Evolutionary conservation across 1,284 basidiomycete species (phyloP), one percentile per base, ranked within the genome.

Genomic region (Ganoderma lucidum): DNA sequence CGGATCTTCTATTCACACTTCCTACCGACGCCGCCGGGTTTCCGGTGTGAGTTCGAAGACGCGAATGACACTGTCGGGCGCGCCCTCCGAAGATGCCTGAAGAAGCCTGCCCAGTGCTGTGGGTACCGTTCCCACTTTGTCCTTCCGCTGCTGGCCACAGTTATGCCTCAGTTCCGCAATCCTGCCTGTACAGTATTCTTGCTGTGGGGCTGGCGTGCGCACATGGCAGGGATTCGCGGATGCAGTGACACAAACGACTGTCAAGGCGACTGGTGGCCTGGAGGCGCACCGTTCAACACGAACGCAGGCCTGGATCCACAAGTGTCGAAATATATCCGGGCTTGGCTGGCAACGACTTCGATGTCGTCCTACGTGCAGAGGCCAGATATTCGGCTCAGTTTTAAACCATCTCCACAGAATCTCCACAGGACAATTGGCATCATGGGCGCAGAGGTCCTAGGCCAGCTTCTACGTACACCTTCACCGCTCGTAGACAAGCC

Each of bases 21-120:
- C 56, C 35, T 39, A n/a, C 56, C 56, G 37, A 39, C 35, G 56
- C 56, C 35, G 56, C 56, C 56, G n/a, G 35, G 35, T 28, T 28
- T 12, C 23, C 48, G 48, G 23, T 51, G 48, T 23, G 48, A 28
- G 10, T 14, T 23, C 48, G 48, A 51, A 51, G 48, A 4, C 12
- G 23, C 10, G 23, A 23, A 19, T 51, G 48, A 28, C 23, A 28
- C 28, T 51, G 56, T 23, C 10, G 56, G 5, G 56, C 56, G 56
- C 56, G 56, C 35, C 32, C 19, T 39, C 56, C 56, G n/a, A 32
- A 59, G 56, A 59, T 59, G 35, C 6, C 15, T 1, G 48, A 51
- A n/a, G 23, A 14, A 4, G 48, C 35, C 1, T 35, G 48, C n/a
- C 35, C 35, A 35, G 8, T 35, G 35, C 28, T 23, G 48, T 51